Evolutionary conservation across 495 filamentous ascomycete genomes (phyloP).

Genomic region (Pyronema omphalodes): DNA sequence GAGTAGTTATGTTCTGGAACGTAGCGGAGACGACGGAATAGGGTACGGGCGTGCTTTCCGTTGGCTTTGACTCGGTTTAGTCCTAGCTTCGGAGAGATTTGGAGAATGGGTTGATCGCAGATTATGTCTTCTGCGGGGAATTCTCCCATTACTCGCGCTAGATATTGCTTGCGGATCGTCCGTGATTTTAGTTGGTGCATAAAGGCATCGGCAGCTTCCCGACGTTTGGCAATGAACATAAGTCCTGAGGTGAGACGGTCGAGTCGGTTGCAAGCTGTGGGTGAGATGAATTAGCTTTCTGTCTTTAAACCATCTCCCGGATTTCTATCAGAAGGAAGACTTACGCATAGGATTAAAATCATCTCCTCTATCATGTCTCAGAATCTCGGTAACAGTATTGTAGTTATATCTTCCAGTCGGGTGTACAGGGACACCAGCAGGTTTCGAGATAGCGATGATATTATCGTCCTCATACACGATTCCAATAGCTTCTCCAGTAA

Average conservation of each 20-base stretch:
- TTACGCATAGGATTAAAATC: slow-evolving; percentile 46
- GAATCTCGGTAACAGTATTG: slow-evolving; percentile 84
- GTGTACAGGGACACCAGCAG: slow-evolving; percentile 84
- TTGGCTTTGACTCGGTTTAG: slow-evolving; percentile 83
- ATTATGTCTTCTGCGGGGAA: slow-evolving; percentile 64
- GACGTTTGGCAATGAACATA: slow-evolving; percentile 87
- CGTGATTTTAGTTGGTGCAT: slow-evolving; percentile 49
- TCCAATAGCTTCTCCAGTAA: slow-evolving; percentile 56
- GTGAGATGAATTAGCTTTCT: not conserved
- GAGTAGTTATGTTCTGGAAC: slow-evolving; percentile 40
- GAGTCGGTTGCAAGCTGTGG: slow-evolving; percentile 66
- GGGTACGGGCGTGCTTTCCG: slow-evolving; percentile 72
- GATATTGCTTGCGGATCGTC: slow-evolving; percentile 80
- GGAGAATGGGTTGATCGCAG: slow-evolving; percentile 83
- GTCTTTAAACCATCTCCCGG: not conserved
- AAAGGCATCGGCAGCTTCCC: slow-evolving; percentile 60
- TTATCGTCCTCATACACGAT: slow-evolving; percentile 80
- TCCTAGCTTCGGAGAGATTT: slow-evolving; percentile 85
- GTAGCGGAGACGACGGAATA: slow-evolving; percentile 78
- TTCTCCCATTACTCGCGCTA: slow-evolving; percentile 74
- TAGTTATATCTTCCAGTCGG: slow-evolving; percentile 87
- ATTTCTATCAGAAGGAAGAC: not conserved
- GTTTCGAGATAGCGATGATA: slow-evolving; percentile 91
- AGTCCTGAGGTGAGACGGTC: slow-evolving; percentile 85
- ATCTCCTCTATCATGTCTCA: slow-evolving; percentile 54